phyloP scores from a whole-genome alignment of 495 filamentous ascomycete genomes.

The Aspergillus kassunensis region DNA sequence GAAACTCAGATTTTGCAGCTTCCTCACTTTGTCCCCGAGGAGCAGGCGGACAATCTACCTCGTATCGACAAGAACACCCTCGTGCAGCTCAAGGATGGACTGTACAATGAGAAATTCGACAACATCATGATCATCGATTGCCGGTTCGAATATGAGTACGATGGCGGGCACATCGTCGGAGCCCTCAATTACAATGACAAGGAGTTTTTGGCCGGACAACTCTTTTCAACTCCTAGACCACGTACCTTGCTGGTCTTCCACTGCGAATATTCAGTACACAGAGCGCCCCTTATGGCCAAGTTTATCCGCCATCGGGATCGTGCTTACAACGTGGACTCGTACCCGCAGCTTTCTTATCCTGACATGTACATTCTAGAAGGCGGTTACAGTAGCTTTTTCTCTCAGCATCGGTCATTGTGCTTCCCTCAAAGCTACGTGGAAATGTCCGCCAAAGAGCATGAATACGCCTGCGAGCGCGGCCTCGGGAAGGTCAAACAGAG shows the following conservation, averaged over 20 bases:
- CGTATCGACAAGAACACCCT: slow-evolving; percentile 79
- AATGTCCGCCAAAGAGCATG: slow-evolving; percentile 88
- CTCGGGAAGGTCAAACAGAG: slow-evolving; percentile 84
- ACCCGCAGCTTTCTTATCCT: slow-evolving; percentile 85
- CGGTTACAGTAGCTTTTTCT: slow-evolving; percentile 91
- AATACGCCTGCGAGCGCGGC: slow-evolving; percentile 86
- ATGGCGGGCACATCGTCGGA: slow-evolving; percentile 89
- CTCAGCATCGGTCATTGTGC: slow-evolving; percentile 70
- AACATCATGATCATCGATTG: slow-evolving; percentile 87
- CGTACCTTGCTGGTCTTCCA: slow-evolving; percentile 86
- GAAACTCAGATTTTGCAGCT: slow-evolving; percentile 66
- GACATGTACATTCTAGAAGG: slow-evolving; percentile 97
- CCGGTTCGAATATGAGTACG: slow-evolving; percentile 97
- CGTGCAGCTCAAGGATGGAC: slow-evolving; percentile 80
- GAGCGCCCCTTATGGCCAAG: slow-evolving; percentile 84
- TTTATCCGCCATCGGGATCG: slow-evolving; percentile 87
- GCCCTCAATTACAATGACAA: slow-evolving; percentile 97
- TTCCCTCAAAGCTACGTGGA: slow-evolving; percentile 92
- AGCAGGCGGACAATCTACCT: slow-evolving; percentile 76
- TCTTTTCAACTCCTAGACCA: slow-evolving; percentile 65
- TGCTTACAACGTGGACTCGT: slow-evolving; percentile 70
- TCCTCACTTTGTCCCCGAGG: slow-evolving; percentile 80
- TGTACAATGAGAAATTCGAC: slow-evolving; percentile 68
- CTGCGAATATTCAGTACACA: slow-evolving; percentile 97
- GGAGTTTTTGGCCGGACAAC: slow-evolving; percentile 69